Base-by-base conservation (phyloP, 2,329 filamentous ascomycete species). In the Parastagonospora nodorum region DNA sequence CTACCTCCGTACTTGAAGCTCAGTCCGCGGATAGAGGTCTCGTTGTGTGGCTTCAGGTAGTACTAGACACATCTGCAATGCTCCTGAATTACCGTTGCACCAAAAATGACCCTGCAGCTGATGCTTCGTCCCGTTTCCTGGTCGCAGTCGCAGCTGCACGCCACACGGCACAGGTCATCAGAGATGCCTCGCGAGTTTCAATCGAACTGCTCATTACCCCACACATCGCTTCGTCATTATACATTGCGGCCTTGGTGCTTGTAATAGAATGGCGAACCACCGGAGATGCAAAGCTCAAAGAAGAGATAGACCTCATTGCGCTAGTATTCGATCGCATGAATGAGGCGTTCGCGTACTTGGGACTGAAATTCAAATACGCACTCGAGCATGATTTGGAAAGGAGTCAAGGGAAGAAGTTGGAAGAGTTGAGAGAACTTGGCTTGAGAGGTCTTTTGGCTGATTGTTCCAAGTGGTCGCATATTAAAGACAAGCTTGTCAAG, bases 251-350 rank as follows among this genome's bases (percentile, higher is more conserved):
- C 15, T 60, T 51, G 37, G 52, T 69, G 1, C 58, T 72, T 2
- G 41, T 66, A 5, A 64, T 72, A 4, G 57, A 69, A n/a, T 69
- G 63, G 60, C 56, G 60, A 7, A 11, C 57, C 5, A 61, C 58
- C 3, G 58, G 57, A 5, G 63, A 67, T 11, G 36, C 56, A 2
- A 61, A 42, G n/a, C 33, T 66, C 2, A 64, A 60, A 46, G 51
- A 54, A 1, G 60, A 67, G 28, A 62, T 71, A 8, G 63, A 68
- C 27, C 39, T 70, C 2, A 50, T 70, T 6, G 40, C 28, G 5
- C 42, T 71, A 1, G 47, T 72, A 2, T 69, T 67, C 35, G 67
- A 71, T 9, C 61, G 66, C 2, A 60, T 69, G 45, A 44, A 61
- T 16, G 67, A 71, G 16, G 57, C 64, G 1, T 68, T 58, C 16